phyloP scores from a whole-genome alignment of 352 stramenopile species.

The Plasmopara halstedii region DNA sequence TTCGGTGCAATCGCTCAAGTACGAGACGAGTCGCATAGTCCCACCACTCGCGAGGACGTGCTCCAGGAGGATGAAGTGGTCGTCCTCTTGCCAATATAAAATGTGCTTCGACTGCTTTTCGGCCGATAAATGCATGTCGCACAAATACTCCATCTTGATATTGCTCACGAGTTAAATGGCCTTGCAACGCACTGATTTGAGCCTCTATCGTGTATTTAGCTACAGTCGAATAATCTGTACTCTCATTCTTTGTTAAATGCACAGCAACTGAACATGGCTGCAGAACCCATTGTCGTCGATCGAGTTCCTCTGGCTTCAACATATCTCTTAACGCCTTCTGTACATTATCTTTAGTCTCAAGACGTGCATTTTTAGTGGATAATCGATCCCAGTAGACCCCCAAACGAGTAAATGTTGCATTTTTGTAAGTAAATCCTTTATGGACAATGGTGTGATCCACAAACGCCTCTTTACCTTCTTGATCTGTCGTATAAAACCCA shows the following conservation, averaged over 20 bases:
- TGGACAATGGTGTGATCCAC: conserved; percentile 41
- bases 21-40: conserved; percentile 55
- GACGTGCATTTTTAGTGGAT: conserved; percentile 10
- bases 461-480: conserved; percentile 54
- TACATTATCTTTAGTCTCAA: conserved; percentile 34
- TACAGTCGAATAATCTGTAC: conserved; percentile 44
- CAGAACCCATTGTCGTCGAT: conserved; percentile 34
- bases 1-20: conserved; percentile 22
- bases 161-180: conserved; percentile 59
- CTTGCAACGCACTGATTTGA: conserved; percentile 36
- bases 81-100: conserved; percentile 51
- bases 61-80: conserved; percentile 38
- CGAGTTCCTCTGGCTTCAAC: conserved; percentile 24
- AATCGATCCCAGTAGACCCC: conserved; percentile 70
- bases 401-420: conserved; percentile 37
- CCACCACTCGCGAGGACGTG: conserved; percentile 60
- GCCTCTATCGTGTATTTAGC: conserved; percentile 65
- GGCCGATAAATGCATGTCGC: conserved; percentile 50
- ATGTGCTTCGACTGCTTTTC: conserved; percentile 54
- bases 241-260: conserved; percentile 78
- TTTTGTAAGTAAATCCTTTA: conserved; percentile 53
- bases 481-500: conserved; percentile 66
- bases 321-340: conserved; percentile 42
- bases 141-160: conserved; percentile 80
- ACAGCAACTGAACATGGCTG: conserved; percentile 43